Base-by-base conservation (phyloP, 1,284 basidiomycete species). In the Takashimella tepidaria region DNA sequence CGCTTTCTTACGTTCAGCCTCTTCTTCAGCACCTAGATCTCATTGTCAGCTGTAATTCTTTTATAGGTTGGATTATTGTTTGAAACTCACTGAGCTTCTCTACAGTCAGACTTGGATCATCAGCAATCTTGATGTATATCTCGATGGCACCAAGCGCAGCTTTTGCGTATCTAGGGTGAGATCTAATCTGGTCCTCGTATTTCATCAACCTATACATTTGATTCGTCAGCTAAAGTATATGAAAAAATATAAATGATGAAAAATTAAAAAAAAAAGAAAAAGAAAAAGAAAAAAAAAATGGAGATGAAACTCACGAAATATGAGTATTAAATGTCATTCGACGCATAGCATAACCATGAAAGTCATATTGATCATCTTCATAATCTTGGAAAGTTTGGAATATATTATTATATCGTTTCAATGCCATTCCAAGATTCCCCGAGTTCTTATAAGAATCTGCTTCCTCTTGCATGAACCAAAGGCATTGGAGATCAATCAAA, bases 341-440 rank as follows among this genome's bases (percentile, higher is more conserved):
- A 45, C 96, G 85, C 66, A 97, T 69, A 63, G 90, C 89, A 76
- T 98, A 99, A 5, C 87, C 85, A 73, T 99, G 96, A 80, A 98
- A 99, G 75, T 99, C 96, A 67, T 90, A 95, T 76, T 98, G 93
- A 70, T 98, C 96, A 62, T 98, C 92, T 67, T 93, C 89, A 60
- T 91, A 83, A 53, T 89, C 88, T 53, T 87, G 82, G 74, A 96
- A 97, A 13, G 87, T 79, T 85, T 90, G 65, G 4, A 45, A 40
- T 12, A 96, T 79, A 47, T 86, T 81, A 52, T 83, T 81, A 66
- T 89, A 95, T 64, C 86, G 84, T 79, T 98, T 98, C 66, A 98
- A 78, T 6, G 93, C 92, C 61, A 89, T 77, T 20, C 84, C 85
- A n/a, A 85, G 77, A 62, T 85, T 85, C 1, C 85, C 85, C 50